Conservation (phyloP, 345 rosid genomes). For the Combretum micranthum region DNA sequence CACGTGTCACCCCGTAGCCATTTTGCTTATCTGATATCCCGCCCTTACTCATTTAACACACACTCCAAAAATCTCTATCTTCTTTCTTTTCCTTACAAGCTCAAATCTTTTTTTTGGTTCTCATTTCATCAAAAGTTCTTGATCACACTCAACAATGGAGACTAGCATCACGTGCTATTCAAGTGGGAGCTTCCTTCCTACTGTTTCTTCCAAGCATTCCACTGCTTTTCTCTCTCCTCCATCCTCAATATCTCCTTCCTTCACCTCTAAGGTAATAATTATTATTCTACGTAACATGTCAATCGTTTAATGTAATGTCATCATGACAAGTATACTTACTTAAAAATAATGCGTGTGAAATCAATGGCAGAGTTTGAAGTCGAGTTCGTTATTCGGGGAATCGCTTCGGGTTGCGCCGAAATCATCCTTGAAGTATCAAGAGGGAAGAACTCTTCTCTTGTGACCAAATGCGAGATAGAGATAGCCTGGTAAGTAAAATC, state of each 20-base stretch:
- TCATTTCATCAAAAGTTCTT: background rate
- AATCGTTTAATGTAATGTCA: background rate
- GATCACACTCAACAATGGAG: slow-evolving; percentile 41
- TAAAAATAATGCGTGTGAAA: too few relatives aligned
- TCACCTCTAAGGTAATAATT: slow-evolving; percentile 51
- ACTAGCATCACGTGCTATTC: slow-evolving; percentile 55
- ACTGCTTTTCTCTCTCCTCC: slow-evolving; percentile 55
- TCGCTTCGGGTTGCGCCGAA: slow-evolving; percentile 50
- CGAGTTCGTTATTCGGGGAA: slow-evolving; percentile 67
- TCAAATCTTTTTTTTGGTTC: background rate
- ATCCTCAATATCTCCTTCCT: slow-evolving; percentile 45
- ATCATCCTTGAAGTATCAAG: slow-evolving; percentile 43
- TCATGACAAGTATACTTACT: too few relatives aligned
- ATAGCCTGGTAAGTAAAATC: slow-evolving; percentile 58
- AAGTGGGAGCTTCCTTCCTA: slow-evolving; percentile 55
- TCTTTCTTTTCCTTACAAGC: background rate
- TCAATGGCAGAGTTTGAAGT: slow-evolving; percentile 27
- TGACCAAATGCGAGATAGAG: slow-evolving; percentile 83
- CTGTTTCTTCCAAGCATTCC: slow-evolving; percentile 65
- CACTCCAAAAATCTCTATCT: background rate
- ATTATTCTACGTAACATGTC: background rate
- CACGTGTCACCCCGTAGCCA: slow-evolving; percentile 7
- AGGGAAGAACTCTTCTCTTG: slow-evolving; percentile 37
- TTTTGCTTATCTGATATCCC: slow-evolving; percentile 30
- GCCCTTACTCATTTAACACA: slow-evolving; percentile 1